phyloP scores from a whole-genome alignment of 306 rosid species.

The Macrotyloma uniflorum region DNA sequence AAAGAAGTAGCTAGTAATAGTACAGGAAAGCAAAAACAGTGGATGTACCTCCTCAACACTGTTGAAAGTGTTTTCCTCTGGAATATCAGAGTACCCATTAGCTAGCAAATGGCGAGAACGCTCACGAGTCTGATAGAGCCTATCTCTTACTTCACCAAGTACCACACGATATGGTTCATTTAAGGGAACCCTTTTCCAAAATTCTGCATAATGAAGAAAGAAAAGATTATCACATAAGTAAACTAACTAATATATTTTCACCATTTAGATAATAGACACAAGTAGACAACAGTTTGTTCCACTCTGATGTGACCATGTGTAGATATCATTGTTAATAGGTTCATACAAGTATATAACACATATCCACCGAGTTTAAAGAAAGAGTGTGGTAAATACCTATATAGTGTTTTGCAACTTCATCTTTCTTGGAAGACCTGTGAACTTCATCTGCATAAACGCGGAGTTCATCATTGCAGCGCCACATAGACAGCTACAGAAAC shows the following conservation, averaged over 20 bases:
- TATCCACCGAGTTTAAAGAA: background rate
- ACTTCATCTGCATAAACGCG: conserved; percentile 78
- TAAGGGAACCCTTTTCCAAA: conserved; percentile 89
- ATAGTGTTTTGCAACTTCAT: conserved; percentile 94
- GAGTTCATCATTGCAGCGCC: conserved; percentile 98
- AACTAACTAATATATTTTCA: background rate
- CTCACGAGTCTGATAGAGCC: conserved; percentile 94
- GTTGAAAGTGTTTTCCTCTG: conserved; percentile 86
- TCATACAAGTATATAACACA: background rate
- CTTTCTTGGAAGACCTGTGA: conserved; percentile 73
- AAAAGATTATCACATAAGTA: conserved; percentile 16
- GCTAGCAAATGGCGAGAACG: conserved; percentile 89
- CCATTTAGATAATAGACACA: background rate
- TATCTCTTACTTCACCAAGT: conserved; percentile 92
- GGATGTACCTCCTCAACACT: conserved; percentile 71
- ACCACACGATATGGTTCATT: conserved; percentile 95
- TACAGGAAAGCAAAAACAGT: conserved; percentile 12
- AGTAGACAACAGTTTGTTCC: conserved; percentile 30
- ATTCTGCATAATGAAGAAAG: conserved; percentile 56
- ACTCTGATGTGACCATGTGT: conserved; percentile 4
- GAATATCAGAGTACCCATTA: conserved; percentile 81
- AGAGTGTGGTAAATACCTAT: conserved; percentile 63
- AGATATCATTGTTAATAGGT: too few relatives aligned
- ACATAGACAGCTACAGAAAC: conserved; percentile 86
- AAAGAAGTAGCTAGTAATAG: background rate